phyloP scores from a whole-genome alignment of 2,329 filamentous ascomycete species.

The Scopulariopsis brevicaulis region DNA sequence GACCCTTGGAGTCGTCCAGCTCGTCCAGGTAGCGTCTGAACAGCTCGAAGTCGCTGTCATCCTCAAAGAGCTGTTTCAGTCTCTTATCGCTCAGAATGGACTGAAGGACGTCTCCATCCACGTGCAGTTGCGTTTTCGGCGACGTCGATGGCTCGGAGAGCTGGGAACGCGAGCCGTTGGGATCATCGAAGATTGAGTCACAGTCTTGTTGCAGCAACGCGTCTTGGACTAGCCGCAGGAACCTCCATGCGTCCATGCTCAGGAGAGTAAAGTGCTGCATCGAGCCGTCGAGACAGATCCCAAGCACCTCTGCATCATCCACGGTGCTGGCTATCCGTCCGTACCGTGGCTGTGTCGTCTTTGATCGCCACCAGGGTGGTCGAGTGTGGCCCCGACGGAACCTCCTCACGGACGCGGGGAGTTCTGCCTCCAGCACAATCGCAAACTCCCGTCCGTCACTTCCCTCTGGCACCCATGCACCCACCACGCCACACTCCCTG shows the following conservation, averaged over 20 bases:
- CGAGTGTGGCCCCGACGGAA: slow-evolving; percentile 41
- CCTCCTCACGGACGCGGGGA: slow-evolving; percentile 44
- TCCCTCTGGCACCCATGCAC: slow-evolving; percentile 36
- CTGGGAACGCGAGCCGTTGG: neutral
- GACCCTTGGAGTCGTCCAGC: slow-evolving; percentile 24
- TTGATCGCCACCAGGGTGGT: slow-evolving; percentile 33
- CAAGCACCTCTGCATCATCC: slow-evolving; percentile 44
- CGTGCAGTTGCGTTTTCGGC: slow-evolving; percentile 39
- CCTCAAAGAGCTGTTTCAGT: slow-evolving; percentile 29
- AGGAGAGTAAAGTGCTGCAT: slow-evolving; percentile 61
- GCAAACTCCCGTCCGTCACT: slow-evolving; percentile 27
- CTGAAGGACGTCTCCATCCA: slow-evolving; percentile 55
- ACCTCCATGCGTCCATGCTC: slow-evolving; percentile 45
- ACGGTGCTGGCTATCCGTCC: slow-evolving; percentile 28
- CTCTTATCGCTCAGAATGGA: slow-evolving; percentile 35
- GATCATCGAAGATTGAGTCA: neutral
- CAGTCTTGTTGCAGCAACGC: slow-evolving; percentile 31
- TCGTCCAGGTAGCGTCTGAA: slow-evolving; percentile 37
- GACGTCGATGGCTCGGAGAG: neutral
- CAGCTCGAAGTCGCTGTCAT: slow-evolving; percentile 19
- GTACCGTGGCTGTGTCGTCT: slow-evolving; percentile 21
- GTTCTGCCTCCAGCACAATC: slow-evolving; percentile 41
- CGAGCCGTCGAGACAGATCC: slow-evolving; percentile 57
- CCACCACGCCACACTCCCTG: slow-evolving; percentile 30
- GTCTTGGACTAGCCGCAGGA: slow-evolving; percentile 65